Evolutionary conservation across 2,329 filamentous ascomycete genomes (phyloP), one percentile per base, ranked within the genome.

Genomic region (Phialophora chinensis): DNA sequence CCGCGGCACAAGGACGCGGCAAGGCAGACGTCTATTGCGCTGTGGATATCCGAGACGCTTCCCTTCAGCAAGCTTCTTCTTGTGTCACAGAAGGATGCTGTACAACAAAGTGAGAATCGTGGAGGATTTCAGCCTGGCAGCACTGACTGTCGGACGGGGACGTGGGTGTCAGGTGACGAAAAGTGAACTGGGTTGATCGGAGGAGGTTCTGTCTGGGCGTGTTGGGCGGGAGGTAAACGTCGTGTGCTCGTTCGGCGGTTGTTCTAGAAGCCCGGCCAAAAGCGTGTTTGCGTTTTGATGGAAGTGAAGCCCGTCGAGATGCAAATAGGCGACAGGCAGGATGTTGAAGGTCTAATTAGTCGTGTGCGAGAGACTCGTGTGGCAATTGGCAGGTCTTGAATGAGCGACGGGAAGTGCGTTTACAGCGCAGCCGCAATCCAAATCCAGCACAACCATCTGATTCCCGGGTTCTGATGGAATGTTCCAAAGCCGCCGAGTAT

Each of bases 81-180:
- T 55, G 69, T 71, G 66, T 66, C 47, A 69, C 69, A 63, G 66
- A 69, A 69, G 66, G 50, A 64, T 23, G 65, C 42, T 42, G 69
- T 69, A 63, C 60, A 61, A 71, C 69, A 29, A 54, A 42, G 27
- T 23, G 50, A 55, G 60, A 50, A 52, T 27, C 31, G 59, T 11
- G 47, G 49, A 33, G 25, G 33, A 38, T 38, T 44, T 27, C 35
- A 20, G 47, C 44, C 29, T 53, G n/a, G 49, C 53, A 47, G 35
- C 20, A 23, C 57, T 4, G n/a, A 50, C n/a, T 52, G 57, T 25
- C 27, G 29, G 42, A 20, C 42, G 23, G n/a, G 25, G 47, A 31
- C 38, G 57, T 47, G 17, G 42, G 20, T n/a, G 31, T 31, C n/a
- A 31, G 29, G 38, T 8, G 17, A n/a, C 14, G 14, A 50, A 33